A percentile compares a stretch with the other conserved stretches of the same genome.
Evolutionary conservation across 106 monocot genomes (phyloP).

Genomic region (Acorus gramineus): DNA sequence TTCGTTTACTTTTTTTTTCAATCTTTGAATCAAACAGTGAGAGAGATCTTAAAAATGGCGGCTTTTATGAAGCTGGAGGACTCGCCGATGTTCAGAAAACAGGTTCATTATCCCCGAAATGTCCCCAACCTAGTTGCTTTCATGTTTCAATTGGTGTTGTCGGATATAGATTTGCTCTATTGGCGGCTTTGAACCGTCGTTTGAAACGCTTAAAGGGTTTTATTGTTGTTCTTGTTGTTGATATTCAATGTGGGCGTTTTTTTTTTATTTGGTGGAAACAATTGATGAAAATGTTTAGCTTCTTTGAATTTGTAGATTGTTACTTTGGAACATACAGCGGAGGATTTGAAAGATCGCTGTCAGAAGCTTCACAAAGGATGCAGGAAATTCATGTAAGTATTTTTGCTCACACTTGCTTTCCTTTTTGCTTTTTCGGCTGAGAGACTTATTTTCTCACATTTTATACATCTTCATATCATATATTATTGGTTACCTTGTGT

Average conservation of each 20-base stretch:
- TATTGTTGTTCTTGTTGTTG: too few species aligned
- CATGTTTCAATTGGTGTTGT: too few species aligned
- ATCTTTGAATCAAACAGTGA: too few species aligned
- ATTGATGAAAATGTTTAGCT: too few species aligned
- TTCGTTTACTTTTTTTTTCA: too few species aligned
- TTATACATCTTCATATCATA: neutral
- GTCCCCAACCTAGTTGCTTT: neutral
- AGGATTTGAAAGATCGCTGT: conserved; percentile 86
- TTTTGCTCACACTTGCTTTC: neutral
- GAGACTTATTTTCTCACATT: neutral
- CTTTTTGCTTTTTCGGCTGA: conserved; percentile 1
- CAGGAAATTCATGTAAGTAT: conserved; percentile 78
- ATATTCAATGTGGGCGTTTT: too few species aligned
- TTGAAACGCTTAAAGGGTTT: too few species aligned
- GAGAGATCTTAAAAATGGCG: conserved; percentile 19
- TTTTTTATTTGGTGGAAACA: too few species aligned
- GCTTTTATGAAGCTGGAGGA: conserved; percentile 65
- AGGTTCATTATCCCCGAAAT: conserved; percentile 21
- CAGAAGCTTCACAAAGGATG: conserved; percentile 89
- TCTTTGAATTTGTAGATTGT: conserved; percentile 40
- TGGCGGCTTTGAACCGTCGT: too few species aligned
- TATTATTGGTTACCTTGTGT: too few species aligned
- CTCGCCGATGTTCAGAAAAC: conserved; percentile 90
- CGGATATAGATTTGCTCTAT: too few species aligned
- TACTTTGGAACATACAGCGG: conserved; percentile 54